A percentile compares a stretch with the other conserved stretches of the same genome.
Conservation (phyloP, 2,329 filamentous ascomycete genomes). For the Colletotrichum sp. region DNA sequence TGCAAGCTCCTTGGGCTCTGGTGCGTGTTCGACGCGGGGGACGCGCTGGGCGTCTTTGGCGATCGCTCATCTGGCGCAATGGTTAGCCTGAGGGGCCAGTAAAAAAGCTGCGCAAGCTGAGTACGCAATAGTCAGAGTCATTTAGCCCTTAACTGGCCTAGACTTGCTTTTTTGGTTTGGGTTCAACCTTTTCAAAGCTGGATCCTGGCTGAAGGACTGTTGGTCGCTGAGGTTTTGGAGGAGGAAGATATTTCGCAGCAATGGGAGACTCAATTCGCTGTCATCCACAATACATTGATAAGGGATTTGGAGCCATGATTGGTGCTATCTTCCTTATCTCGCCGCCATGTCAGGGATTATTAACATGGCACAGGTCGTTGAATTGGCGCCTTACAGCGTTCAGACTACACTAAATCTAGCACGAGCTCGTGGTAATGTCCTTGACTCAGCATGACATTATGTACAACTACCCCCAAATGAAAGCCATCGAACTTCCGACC, state of each 20-base stretch:
- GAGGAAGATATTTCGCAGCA: background rate
- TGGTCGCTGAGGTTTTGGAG: background rate
- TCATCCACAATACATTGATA: background rate
- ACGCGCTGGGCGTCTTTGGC: background rate
- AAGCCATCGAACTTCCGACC: slow-evolving; percentile 10
- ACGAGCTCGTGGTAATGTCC: background rate
- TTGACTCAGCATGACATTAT: background rate
- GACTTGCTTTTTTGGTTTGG: background rate
- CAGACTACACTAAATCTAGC: background rate
- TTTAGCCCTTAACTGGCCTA: background rate
- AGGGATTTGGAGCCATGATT: background rate
- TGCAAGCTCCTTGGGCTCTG: background rate
- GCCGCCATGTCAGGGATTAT: background rate
- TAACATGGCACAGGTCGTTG: background rate
- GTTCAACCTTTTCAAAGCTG: background rate
- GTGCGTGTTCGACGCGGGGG: background rate
- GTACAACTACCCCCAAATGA: background rate
- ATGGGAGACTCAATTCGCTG: background rate
- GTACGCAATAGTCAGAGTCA: background rate
- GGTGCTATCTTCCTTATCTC: background rate
- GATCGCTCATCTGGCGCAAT: background rate
- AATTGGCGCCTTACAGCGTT: background rate
- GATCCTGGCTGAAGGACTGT: background rate
- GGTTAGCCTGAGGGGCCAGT: background rate
- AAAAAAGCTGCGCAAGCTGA: background rate